Evolutionary conservation across 1,284 basidiomycete species (phyloP).

Genomic region (Singerocomus rubriflavus): DNA sequence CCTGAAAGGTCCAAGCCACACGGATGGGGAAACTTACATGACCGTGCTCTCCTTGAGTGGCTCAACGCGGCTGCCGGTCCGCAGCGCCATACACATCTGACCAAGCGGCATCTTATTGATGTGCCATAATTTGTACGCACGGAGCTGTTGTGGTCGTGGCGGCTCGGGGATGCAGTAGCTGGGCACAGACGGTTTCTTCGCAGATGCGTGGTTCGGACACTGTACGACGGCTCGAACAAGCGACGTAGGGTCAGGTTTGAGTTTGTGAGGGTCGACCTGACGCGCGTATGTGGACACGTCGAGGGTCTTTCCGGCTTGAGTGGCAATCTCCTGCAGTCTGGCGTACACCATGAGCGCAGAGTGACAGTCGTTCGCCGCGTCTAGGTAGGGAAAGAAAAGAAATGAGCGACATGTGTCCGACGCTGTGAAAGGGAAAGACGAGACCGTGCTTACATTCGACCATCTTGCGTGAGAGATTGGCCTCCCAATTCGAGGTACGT

Average conservation of each 20-base stretch:
- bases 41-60: slow-evolving; percentile 53
- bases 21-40: slow-evolving; percentile 41
- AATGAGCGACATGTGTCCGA: neutral
- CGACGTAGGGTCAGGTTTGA: slow-evolving; percentile 1
- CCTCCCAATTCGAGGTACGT: slow-evolving; percentile 60
- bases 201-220: neutral
- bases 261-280: slow-evolving; percentile 21
- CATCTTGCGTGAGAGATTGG: slow-evolving; percentile 40
- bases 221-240: too few species aligned
- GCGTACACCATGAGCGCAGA: slow-evolving; percentile 49
- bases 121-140: slow-evolving; percentile 60
- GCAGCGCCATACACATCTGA: slow-evolving; percentile 43
- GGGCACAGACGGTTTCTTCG: slow-evolving; percentile 10
- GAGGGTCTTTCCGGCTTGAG: slow-evolving; percentile 27
- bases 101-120: slow-evolving; percentile 39
- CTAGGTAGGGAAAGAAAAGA: slow-evolving; percentile 29
- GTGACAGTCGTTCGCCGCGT: slow-evolving; percentile 63
- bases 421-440: neutral
- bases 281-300: slow-evolving; percentile 29
- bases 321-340: slow-evolving; percentile 39
- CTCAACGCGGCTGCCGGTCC: slow-evolving; percentile 39
- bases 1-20: too few species aligned
- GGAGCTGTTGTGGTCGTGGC: slow-evolving; percentile 44
- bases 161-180: slow-evolving; percentile 31
- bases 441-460: slow-evolving; percentile 42